Percentiles rank a stretch among this genome's conserved stretches.
Evolutionary conservation across 2,329 filamentous ascomycete species (phyloP).

Genomic region (Fusarium caatingaense): DNA sequence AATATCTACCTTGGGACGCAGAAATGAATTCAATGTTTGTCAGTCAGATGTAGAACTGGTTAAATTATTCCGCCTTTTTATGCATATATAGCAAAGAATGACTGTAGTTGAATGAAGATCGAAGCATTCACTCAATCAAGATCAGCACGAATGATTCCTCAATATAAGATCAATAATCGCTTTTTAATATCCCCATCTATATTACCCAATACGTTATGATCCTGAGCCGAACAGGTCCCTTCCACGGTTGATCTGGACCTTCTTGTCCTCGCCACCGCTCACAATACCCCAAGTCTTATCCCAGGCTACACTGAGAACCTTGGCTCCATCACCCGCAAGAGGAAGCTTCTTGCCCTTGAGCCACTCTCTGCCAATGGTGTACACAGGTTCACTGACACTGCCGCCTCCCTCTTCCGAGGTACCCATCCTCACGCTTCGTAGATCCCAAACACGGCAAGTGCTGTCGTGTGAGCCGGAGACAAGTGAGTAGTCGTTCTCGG

Average conservation of each 20-base stretch:
- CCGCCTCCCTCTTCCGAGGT: conserved; percentile 70
- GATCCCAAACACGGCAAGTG: conserved; percentile 93
- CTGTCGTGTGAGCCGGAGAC: conserved; percentile 93
- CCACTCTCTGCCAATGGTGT: conserved; percentile 80
- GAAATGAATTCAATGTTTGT: not conserved
- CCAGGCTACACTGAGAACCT: conserved; percentile 92
- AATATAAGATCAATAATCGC: conserved; percentile 30
- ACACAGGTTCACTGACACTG: conserved; percentile 77
- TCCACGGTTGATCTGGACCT: conserved; percentile 88
- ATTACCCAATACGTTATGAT: conserved; percentile 45
- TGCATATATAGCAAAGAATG: not conserved
- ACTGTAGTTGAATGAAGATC: not conserved
- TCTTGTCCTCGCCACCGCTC: conserved; percentile 92
- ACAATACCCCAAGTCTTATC: conserved; percentile 88
- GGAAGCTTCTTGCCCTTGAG: conserved; percentile 71
- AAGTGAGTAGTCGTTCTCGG: conserved; percentile 81
- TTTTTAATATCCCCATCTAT: conserved; percentile 18
- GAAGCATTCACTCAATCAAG: not conserved
- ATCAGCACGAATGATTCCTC: conserved; percentile 1
- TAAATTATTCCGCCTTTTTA: not conserved
- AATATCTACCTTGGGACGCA: not conserved
- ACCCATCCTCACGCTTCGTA: conserved; percentile 74
- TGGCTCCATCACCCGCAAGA: conserved; percentile 82
- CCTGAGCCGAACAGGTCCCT: conserved; percentile 60
- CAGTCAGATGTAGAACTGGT: not conserved